Evolutionary conservation across 169 alveolate species (phyloP).

Genomic region (Ichthyophthirius multifiliis): DNA sequence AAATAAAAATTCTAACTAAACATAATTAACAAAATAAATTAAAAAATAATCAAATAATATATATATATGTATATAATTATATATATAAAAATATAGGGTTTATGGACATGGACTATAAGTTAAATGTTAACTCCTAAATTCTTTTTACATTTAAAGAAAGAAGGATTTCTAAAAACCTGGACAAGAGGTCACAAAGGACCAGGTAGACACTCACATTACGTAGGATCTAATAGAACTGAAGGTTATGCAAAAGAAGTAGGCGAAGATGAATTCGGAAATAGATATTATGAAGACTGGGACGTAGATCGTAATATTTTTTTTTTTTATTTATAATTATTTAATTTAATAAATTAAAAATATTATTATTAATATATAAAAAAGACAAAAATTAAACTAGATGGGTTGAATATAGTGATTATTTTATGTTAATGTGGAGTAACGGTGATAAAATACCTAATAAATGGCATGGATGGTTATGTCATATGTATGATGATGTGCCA

Average conservation of each 20-base stretch:
- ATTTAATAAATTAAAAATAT: neutral
- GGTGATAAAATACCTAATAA: slow-evolving; percentile 35
- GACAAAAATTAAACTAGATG: slow-evolving; percentile 43
- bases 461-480: slow-evolving; percentile 45
- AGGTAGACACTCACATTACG: slow-evolving; percentile 37
- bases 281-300: slow-evolving; percentile 42
- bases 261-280: slow-evolving; percentile 39
- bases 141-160: slow-evolving; percentile 19
- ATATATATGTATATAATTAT: no score
- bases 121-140: slow-evolving; percentile 48
- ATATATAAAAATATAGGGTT: no score
- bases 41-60: no score
- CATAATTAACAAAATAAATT: no score
- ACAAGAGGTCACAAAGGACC: slow-evolving; percentile 41
- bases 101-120: slow-evolving; percentile 46
- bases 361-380: neutral
- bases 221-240: slow-evolving; percentile 19
- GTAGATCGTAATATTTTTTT: slow-evolving; percentile 19
- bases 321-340: neutral
- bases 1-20: no score
- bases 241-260: slow-evolving; percentile 34
- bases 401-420: slow-evolving; percentile 46
- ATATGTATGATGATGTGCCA: slow-evolving; percentile 38
- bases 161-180: slow-evolving; percentile 37
- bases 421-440: slow-evolving; percentile 14